These are phyloP conservation scores for Pythium sp. DNA, from an alignment of 352 stramenopile genomes.

Conservation along the genomic window DNA sequence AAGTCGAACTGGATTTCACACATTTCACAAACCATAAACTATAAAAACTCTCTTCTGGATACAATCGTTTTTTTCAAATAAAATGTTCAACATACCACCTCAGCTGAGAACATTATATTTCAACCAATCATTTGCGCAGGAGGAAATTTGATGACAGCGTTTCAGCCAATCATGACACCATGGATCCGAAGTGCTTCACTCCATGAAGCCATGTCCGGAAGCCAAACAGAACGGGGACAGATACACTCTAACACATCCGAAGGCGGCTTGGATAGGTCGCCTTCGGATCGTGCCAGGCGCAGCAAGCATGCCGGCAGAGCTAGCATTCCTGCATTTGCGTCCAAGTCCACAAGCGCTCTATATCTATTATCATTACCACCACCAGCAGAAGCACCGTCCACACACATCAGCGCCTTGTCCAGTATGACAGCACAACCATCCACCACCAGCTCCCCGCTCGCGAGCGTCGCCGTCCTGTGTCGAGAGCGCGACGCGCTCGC, in stretches of 20 bases:
- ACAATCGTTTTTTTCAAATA: neutral
- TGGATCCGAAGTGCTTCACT: neutral
- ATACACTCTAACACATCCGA: no score
- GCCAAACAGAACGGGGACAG: neutral
- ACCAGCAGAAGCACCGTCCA: neutral
- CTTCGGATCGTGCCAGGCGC: neutral
- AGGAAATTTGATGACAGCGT: neutral
- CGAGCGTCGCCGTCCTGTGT: conserved; percentile 11
- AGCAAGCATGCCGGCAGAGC: neutral
- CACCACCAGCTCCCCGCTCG: neutral
- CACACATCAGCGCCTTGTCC: neutral
- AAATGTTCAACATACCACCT: neutral
- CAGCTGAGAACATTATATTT: neutral
- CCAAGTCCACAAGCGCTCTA: neutral
- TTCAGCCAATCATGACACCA: neutral
- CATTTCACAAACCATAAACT: neutral
- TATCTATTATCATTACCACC: neutral
- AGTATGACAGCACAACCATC: neutral
- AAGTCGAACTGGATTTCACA: neutral
- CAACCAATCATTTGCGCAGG: neutral
- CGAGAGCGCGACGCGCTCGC: conserved; percentile 3
- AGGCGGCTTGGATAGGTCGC: neutral
- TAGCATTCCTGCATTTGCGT: conserved; percentile 1
- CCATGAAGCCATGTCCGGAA: neutral
- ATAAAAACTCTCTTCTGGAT: neutral